phyloP scores from a whole-genome alignment of 768 basidiomycete genomes.

The Flagelloscypha sp. region DNA sequence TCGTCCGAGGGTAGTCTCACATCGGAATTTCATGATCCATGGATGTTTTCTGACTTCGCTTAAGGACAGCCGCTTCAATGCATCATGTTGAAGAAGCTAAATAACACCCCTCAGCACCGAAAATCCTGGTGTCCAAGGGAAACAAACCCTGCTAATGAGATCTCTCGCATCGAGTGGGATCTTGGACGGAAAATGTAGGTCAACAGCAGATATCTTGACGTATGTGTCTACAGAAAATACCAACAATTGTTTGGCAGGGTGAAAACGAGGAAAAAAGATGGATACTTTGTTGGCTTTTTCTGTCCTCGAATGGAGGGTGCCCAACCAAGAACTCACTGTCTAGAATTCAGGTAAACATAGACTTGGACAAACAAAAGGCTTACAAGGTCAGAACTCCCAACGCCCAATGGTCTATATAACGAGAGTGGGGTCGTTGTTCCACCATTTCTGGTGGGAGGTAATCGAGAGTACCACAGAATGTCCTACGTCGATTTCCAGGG shows the following conservation, averaged over 20 bases:
- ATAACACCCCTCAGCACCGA: no score
- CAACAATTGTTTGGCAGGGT: not conserved
- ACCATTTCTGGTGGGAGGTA: constrained; percentile 99
- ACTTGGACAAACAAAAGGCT: constrained; percentile 12
- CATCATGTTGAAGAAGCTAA: no score
- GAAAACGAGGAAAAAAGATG: not conserved
- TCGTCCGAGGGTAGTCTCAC: no score
- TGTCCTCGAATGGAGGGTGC: constrained; percentile 66
- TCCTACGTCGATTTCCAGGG: constrained; percentile 80
- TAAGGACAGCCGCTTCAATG: no score
- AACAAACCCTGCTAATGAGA: constrained; percentile 34
- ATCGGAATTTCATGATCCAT: no score
- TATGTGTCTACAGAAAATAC: constrained; percentile 45
- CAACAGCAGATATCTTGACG: constrained; percentile 53
- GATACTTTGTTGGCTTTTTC: constrained; percentile 44
- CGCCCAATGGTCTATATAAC: constrained; percentile 91
- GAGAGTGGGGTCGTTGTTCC: constrained; percentile 80
- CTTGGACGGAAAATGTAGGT: constrained; percentile 36
- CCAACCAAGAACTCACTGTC: constrained; percentile 55
- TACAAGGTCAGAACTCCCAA: constrained; percentile 88
- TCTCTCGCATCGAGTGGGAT: constrained; percentile 37
- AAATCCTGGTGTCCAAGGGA: no score
- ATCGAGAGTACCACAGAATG: constrained; percentile 92
- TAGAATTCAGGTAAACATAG: not conserved
- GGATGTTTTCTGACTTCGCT: no score